Conservation (phyloP, 1,139 yeast genomes). For the Taphrina flavorubra region DNA sequence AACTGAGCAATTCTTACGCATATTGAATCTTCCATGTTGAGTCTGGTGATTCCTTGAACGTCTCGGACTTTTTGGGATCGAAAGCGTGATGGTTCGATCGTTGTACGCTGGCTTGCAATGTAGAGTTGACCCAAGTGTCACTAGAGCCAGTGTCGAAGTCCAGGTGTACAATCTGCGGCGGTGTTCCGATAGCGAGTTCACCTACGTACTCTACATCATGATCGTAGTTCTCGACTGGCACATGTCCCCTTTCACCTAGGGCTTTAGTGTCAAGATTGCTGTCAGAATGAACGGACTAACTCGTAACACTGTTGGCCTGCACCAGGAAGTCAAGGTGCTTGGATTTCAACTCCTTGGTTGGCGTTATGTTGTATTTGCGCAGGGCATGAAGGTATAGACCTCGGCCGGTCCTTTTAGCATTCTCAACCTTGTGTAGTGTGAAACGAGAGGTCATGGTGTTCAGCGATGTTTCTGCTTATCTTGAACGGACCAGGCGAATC, state of each 20-base stretch:
- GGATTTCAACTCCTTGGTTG: slow-evolving; percentile 3
- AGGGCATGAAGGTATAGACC: slow-evolving; percentile 15
- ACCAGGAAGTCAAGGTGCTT: not conserved
- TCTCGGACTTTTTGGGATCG: not conserved
- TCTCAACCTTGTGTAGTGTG: slow-evolving; percentile 4
- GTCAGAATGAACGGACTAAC: not conserved
- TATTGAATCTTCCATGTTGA: not conserved
- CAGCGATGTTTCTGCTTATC: no score
- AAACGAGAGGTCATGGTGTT: slow-evolving; percentile 8
- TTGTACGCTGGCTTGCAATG: not conserved
- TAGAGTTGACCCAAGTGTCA: slow-evolving; percentile 14
- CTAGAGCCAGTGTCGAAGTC: slow-evolving; percentile 18
- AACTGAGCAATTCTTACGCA: slow-evolving; percentile 2
- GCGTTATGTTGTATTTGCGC: slow-evolving; percentile 11
- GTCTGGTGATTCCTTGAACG: not conserved
- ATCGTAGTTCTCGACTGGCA: not conserved
- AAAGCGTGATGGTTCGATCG: not conserved
- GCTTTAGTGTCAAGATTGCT: no score
- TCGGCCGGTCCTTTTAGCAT: slow-evolving; percentile 3
- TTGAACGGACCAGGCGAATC: no score
- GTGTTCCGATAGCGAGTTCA: slow-evolving; percentile 3
- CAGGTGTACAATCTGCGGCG: slow-evolving; percentile 8
- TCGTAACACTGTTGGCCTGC: not conserved
- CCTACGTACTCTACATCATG: slow-evolving; percentile 10
- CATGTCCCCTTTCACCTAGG: not conserved